Percentiles rank a stretch among this genome's conserved stretches.
These are phyloP conservation scores for Neonectria faginata DNA, from an alignment of 2,329 filamentous ascomycete genomes.

Conservation along the genomic window DNA sequence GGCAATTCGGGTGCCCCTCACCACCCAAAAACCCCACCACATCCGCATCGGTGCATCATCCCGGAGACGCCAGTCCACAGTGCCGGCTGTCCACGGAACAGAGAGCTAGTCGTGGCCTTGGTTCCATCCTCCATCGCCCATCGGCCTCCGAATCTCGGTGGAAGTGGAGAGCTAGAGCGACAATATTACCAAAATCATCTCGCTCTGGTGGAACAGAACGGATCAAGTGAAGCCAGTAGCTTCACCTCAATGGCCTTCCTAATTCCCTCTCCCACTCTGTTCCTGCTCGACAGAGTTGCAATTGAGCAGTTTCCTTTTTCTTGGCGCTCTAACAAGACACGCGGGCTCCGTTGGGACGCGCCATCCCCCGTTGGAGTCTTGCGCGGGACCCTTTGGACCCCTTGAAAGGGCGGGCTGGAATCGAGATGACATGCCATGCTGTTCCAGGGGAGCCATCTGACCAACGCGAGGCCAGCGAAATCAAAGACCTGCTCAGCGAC, in stretches of 20 bases:
- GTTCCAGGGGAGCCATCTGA: slow-evolving; percentile 6
- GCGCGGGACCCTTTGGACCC: slow-evolving; percentile 6
- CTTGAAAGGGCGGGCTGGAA: slow-evolving; percentile 27
- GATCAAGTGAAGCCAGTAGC: slow-evolving; percentile 33
- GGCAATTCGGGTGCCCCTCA: slow-evolving; percentile 34
- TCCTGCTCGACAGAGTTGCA: slow-evolving; percentile 13
- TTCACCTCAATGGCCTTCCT: slow-evolving; percentile 19
- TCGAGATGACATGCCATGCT: slow-evolving; percentile 26
- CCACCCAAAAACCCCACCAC: slow-evolving; percentile 37
- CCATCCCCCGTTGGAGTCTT: slow-evolving; percentile 25
- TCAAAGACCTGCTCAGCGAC: slow-evolving; percentile 22
- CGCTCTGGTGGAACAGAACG: slow-evolving; percentile 37
- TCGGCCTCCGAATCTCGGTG: slow-evolving; percentile 41
- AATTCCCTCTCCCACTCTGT: slow-evolving; percentile 10
- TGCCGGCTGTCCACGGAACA: slow-evolving; percentile 40
- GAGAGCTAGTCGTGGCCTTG: slow-evolving; percentile 5
- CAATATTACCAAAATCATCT: slow-evolving; percentile 7
- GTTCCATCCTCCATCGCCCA: slow-evolving; percentile 7
- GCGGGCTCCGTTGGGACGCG: slow-evolving; percentile 20
- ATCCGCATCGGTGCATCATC: slow-evolving; percentile 30
- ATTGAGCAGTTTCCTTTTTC: slow-evolving; percentile 28
- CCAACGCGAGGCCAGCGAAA: slow-evolving; percentile 33
- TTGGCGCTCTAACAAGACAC: slow-evolving; percentile 18
- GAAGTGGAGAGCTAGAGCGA: slow-evolving; percentile 27
- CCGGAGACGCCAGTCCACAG: slow-evolving; percentile 30